Evolutionary conservation across 345 rosid genomes (phyloP).

Genomic region (Eucalyptus urophylla): DNA sequence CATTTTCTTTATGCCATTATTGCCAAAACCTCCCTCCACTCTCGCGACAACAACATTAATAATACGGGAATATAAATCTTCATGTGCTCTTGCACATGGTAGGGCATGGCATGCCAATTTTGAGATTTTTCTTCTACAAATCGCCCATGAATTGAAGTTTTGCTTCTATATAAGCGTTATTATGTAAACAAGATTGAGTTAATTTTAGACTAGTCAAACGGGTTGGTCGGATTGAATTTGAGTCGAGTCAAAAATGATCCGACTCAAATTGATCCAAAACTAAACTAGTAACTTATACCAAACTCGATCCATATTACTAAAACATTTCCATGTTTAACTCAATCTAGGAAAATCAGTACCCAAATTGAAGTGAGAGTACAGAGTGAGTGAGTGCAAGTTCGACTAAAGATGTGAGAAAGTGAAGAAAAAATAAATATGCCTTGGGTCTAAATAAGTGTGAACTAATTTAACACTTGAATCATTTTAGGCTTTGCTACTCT

Average conservation of each 20-base stretch:
- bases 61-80: background rate
- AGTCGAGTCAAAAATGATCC: fast-evolving
- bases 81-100: background rate
- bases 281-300: background rate
- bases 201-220: background rate
- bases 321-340: too few relatives aligned
- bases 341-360: background rate
- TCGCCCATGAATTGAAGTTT: background rate
- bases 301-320: too few relatives aligned
- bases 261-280: background rate
- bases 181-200: background rate
- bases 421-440: too few relatives aligned
- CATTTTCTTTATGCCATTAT: background rate
- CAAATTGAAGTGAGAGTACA: too few relatives aligned
- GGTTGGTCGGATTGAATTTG: too few relatives aligned
- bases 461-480: too few relatives aligned
- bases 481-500: background rate
- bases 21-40: background rate
- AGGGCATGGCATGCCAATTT: background rate
- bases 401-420: background rate
- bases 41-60: background rate
- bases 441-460: background rate
- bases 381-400: background rate
- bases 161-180: background rate
- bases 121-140: background rate